Evolutionary conservation across 2,329 filamentous ascomycete genomes (phyloP), one percentile per base, ranked within the genome.

Genomic region (Phoma sp.): DNA sequence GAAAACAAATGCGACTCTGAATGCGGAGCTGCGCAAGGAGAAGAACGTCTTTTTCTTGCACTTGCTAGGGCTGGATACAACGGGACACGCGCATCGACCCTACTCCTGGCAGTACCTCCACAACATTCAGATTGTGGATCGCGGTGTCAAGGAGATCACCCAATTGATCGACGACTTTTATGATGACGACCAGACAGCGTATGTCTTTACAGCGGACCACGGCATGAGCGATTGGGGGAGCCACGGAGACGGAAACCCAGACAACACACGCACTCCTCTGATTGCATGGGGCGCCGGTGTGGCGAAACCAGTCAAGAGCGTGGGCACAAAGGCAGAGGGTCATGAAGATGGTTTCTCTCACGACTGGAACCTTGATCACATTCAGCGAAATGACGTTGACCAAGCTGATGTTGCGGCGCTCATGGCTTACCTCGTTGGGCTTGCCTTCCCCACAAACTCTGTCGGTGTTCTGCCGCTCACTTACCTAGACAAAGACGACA

Each of bases 171-270:
- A 96, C 29, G 84, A 89, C 11, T 99, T 98, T 72, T 99, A 97
- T 67, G 82, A 78, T 64, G 85, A 86, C 60, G 89, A 85, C 48
- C 88, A 95, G 74, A 98, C 95, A 0, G 92, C 96, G 0, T 99
- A 93, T 72, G 86, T 99, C 14, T 99, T 99, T 72, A 99, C 96
- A 1, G 95, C 95, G 7, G 95, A 99, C 70, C 95, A 99, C 74
- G 95, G 95, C 15, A 99, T 99, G 95, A 98, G 92, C 69, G 95
- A 99, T 75, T 97, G 90, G 88, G 95, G 96, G n/a, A 98, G 93
- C 65, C 96, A 99, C 73, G 96, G 96, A 30, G 95, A 99, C 74
- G 95, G 95, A 7, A 93, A 99, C 75, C 95, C 95, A 0, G 91
- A 99, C 74, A 99, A 98, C 68, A 99, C 95, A 3, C 86, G 95